phyloP scores from a whole-genome alignment of 176 grass and related monocot genomes.

The Triticum dicoccoides region DNA sequence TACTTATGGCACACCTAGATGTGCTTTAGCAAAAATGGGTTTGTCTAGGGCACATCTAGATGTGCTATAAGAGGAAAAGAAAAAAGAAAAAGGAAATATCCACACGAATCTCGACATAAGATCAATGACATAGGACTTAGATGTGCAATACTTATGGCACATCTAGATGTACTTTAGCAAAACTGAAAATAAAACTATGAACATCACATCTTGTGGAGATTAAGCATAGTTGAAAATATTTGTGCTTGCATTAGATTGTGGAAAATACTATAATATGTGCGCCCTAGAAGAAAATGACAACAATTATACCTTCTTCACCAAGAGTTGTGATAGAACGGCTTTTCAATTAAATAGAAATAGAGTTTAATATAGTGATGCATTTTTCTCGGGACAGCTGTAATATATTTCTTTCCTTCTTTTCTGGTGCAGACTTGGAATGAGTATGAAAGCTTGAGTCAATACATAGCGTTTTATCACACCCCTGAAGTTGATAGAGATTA shows the following conservation, averaged over 20 bases:
- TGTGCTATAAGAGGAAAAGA: no score
- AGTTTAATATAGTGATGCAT: background rate
- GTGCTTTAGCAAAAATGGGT: no score
- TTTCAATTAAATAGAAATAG: background rate
- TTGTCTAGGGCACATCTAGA: no score
- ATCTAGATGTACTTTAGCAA: no score
- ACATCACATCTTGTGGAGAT: background rate
- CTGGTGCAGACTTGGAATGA: background rate
- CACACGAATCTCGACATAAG: no score
- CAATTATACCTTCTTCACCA: no score
- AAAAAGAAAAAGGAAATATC: no score
- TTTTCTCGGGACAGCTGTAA: background rate
- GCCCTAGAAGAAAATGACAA: no score
- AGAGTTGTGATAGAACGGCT: background rate
- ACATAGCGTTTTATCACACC: background rate
- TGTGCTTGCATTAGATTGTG: background rate
- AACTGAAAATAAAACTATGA: background rate
- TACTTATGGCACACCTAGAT: no score
- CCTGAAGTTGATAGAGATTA: background rate
- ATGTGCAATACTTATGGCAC: no score
- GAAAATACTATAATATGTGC: no score
- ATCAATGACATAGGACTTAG: no score
- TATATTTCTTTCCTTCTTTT: background rate
- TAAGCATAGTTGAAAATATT: background rate
- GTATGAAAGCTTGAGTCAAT: background rate